phyloP scores from a whole-genome alignment of 2,329 filamentous ascomycete species.

The Mollisiaceae sp. region DNA sequence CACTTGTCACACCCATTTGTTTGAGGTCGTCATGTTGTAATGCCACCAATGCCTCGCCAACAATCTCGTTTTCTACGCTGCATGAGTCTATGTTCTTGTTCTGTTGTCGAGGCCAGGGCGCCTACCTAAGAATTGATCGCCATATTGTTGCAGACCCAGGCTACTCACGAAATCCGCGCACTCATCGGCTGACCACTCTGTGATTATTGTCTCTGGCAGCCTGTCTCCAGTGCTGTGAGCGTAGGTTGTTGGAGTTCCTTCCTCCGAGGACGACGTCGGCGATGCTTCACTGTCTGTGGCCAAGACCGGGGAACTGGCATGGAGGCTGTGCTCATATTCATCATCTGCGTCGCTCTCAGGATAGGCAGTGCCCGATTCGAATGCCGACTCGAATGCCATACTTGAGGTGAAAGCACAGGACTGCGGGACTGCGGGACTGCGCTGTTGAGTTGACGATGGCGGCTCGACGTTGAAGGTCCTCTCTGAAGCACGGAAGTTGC shows the following conservation, averaged over 20 bases:
- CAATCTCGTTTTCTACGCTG: slow-evolving; percentile 83
- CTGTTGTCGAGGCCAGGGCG: slow-evolving; percentile 18
- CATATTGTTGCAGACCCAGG: slow-evolving; percentile 82
- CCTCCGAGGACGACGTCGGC: slow-evolving; percentile 66
- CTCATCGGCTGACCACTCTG: slow-evolving; percentile 84
- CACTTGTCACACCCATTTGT: slow-evolving; percentile 90
- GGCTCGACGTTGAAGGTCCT: neutral
- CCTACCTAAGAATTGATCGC: slow-evolving; percentile 81
- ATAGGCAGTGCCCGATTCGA: slow-evolving; percentile 71
- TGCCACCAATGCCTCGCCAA: slow-evolving; percentile 87
- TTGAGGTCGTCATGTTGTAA: slow-evolving; percentile 92
- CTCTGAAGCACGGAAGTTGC: neutral
- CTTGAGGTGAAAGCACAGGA: slow-evolving; percentile 4
- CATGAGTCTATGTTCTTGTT: slow-evolving; percentile 37
- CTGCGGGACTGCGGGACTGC: neutral
- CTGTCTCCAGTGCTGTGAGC: slow-evolving; percentile 69
- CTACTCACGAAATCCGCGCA: slow-evolving; percentile 86
- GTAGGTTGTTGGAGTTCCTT: slow-evolving; percentile 72
- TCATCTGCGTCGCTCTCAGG: slow-evolving; percentile 81
- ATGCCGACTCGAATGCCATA: slow-evolving; percentile 49
- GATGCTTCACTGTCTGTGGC: slow-evolving; percentile 70
- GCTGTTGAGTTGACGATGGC: neutral
- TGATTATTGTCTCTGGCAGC: slow-evolving; percentile 76
- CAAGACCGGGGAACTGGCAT: slow-evolving; percentile 60
- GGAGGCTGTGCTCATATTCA: slow-evolving; percentile 77